These are phyloP conservation scores for Willaertia magna DNA, from an alignment of 208 protist species.

Conservation along the genomic window DNA sequence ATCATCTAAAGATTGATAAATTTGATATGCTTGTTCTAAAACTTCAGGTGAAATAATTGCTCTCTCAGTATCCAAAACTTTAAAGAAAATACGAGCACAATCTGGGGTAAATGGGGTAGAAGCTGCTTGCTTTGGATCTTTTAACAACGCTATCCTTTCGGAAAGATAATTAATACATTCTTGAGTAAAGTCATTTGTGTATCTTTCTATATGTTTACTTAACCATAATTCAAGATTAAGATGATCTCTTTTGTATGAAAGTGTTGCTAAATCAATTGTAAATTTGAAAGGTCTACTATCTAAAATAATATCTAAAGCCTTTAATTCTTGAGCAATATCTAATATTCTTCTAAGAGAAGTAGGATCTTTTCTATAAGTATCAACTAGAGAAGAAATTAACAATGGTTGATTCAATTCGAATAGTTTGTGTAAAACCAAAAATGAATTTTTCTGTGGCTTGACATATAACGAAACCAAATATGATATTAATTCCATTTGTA, in stretches of 20 bases:
- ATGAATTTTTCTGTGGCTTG: slow-evolving; percentile 18
- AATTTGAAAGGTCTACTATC: slow-evolving; percentile 35
- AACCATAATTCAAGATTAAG: slow-evolving; percentile 49
- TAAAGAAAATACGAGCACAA: background rate
- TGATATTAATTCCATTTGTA: slow-evolving; percentile 21
- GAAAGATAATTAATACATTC: background rate
- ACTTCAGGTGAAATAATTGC: background rate
- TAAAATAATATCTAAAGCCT: slow-evolving; percentile 31
- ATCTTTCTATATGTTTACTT: slow-evolving; percentile 23
- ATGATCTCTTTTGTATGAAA: slow-evolving; percentile 41
- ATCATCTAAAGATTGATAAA: slow-evolving; percentile 11
- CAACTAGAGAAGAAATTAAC: slow-evolving; percentile 36
- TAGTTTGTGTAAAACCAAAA: slow-evolving; percentile 33
- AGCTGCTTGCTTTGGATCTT: background rate
- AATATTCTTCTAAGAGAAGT: slow-evolving; percentile 35
- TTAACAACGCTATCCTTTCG: slow-evolving; percentile 11
- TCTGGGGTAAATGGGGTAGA: background rate
- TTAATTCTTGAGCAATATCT: slow-evolving; percentile 41
- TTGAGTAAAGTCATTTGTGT: background rate
- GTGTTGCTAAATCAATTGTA: slow-evolving; percentile 42
- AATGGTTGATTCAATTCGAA: slow-evolving; percentile 30
- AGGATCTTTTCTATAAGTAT: slow-evolving; percentile 35
- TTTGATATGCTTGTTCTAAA: background rate
- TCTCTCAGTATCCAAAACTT: background rate
- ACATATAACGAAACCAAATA: slow-evolving; percentile 19